phyloP scores from a whole-genome alignment of 805 yeast species.

The Wickerhamiella australiensis region DNA sequence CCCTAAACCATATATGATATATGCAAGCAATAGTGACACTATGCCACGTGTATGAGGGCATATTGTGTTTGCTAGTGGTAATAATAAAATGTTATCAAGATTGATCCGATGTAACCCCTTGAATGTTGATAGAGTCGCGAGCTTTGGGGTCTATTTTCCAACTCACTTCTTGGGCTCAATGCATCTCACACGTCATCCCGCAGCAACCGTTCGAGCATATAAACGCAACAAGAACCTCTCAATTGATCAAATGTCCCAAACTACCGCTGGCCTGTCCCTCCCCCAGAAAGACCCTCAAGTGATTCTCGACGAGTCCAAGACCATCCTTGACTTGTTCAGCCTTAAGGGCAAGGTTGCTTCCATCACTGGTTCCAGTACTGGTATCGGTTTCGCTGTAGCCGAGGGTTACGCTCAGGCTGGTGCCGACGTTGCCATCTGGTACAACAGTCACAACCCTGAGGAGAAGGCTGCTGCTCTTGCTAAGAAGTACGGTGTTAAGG shows the following conservation, averaged over 20 bases:
- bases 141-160: background rate
- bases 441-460: conserved; percentile 47
- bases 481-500: conserved; percentile 46
- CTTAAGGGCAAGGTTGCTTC: conserved; percentile 62
- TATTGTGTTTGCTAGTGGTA: background rate
- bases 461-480: conserved; percentile 47
- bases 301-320: conserved; percentile 15
- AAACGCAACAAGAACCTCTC: background rate
- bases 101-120: background rate
- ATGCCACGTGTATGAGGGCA: background rate
- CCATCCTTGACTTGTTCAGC: conserved; percentile 22
- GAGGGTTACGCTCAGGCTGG: conserved; percentile 82
- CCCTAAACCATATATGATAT: conserved; percentile 6
- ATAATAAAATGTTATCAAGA: background rate
- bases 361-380: conserved; percentile 76
- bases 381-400: conserved; percentile 75
- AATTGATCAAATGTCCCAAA: conserved; percentile 4
- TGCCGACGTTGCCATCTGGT: conserved; percentile 66
- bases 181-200: background rate
- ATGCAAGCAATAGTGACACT: background rate
- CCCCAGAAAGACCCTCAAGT: conserved; percentile 20
- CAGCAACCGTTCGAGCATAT: background rate
- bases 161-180: background rate
- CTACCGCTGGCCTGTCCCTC: conserved; percentile 13
- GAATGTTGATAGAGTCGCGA: background rate